A percentile compares a stretch with the other conserved stretches of the same genome.
Evolutionary conservation across 139 green algal genomes (phyloP).

Genomic region (Chlamydomonas applanata): DNA sequence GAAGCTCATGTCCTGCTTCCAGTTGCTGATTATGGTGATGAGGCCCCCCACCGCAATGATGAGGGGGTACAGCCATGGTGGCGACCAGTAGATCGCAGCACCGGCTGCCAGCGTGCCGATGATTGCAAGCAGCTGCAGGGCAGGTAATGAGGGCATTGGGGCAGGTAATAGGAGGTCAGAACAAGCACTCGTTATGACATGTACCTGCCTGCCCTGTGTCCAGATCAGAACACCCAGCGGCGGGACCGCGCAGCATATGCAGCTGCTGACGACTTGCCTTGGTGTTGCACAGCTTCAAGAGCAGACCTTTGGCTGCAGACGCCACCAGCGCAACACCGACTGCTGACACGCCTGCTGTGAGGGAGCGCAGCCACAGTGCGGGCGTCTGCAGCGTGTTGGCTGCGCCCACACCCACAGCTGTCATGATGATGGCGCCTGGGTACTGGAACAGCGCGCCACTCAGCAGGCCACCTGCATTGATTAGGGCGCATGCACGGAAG

Average conservation of each 20-base stretch:
- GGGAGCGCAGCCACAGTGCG: constrained; percentile 46
- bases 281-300: constrained; percentile 65
- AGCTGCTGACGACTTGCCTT: constrained; percentile 28
- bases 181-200: no score
- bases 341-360: constrained; percentile 63
- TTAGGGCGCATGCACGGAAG: no score
- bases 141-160: no score
- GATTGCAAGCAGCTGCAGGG: constrained; percentile 30
- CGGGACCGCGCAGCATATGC: background rate
- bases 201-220: background rate
- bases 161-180: no score
- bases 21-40: constrained; percentile 27
- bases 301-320: constrained; percentile 68
- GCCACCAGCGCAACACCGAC: constrained; percentile 85
- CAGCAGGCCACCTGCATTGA: constrained; percentile 58
- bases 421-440: constrained; percentile 82
- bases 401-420: constrained; percentile 66
- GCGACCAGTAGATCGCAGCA: constrained; percentile 74
- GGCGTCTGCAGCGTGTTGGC: constrained; percentile 54
- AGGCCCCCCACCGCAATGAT: constrained; percentile 71
- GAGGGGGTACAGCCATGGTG: constrained; percentile 76
- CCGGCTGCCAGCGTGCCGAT: constrained; percentile 48
- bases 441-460: constrained; percentile 87
- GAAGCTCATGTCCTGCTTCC: constrained; percentile 12
- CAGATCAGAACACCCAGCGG: background rate